Conservation (phyloP, 1,284 basidiomycete genomes). For the Fomitopsis palustris region DNA sequence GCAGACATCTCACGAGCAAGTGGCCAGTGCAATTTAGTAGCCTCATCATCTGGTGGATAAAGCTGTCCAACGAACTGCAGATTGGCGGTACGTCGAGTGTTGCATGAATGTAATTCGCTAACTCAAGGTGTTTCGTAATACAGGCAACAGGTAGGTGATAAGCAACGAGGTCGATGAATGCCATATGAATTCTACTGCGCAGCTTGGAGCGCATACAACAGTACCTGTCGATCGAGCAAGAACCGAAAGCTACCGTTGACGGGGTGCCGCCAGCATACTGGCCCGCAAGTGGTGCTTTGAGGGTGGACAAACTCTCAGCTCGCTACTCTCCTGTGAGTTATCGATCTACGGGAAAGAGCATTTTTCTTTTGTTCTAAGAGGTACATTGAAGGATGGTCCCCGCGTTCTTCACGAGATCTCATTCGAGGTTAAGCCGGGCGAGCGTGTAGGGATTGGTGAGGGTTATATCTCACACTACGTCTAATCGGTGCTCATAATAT, state of each 20-base stretch:
- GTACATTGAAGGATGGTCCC: constrained; percentile 30
- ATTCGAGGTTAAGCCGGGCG: constrained; percentile 47
- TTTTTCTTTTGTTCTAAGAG: too few species aligned
- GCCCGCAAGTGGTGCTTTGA: constrained; percentile 69
- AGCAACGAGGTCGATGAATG: too few species aligned
- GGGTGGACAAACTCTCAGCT: constrained; percentile 59
- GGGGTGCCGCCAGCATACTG: constrained; percentile 72
- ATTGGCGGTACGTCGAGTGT: constrained; percentile 39
- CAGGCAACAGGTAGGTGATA: neutral
- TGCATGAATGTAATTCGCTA: neutral
- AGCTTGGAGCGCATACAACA: constrained; percentile 3
- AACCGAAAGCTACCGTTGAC: constrained; percentile 24
- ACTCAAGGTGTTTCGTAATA: neutral
- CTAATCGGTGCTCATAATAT: neutral
- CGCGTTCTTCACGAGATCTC: constrained; percentile 47
- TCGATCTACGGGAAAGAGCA: too few species aligned
- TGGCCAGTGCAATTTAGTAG: constrained; percentile 47
- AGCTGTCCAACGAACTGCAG: constrained; percentile 56
- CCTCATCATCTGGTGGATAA: constrained; percentile 53
- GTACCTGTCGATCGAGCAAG: constrained; percentile 2
- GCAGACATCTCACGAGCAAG: neutral
- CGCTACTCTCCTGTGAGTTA: constrained; percentile 43
- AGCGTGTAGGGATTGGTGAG: constrained; percentile 46
- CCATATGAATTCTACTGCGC: neutral
- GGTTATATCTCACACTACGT: neutral